Evolutionary conservation across 805 yeast genomes (phyloP).

Genomic region (Lipomyces anomalus): DNA sequence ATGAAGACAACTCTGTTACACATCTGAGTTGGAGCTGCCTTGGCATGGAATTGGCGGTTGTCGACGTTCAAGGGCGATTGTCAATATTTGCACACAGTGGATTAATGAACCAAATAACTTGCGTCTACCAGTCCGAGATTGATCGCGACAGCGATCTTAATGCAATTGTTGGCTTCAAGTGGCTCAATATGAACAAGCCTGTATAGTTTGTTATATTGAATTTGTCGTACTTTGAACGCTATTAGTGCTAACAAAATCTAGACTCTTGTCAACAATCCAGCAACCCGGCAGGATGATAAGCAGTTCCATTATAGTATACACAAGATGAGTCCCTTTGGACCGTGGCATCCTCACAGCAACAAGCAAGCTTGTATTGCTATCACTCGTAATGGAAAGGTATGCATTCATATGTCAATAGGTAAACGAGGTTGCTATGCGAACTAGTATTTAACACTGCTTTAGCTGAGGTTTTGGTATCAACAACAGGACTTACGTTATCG

Average conservation of each 20-base stretch:
- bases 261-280: constrained; percentile 17
- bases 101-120: constrained; percentile 28
- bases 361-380: constrained; percentile 68
- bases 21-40: constrained; percentile 67
- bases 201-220: constrained; percentile 37
- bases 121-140: constrained; percentile 22
- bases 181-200: constrained; percentile 72
- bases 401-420: neutral
- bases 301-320: constrained; percentile 51
- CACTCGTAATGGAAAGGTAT: constrained; percentile 51
- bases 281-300: constrained; percentile 19
- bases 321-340: constrained; percentile 55
- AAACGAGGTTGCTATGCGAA: neutral
- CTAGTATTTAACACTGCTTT: neutral
- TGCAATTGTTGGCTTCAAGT: constrained; percentile 49
- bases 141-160: constrained; percentile 20
- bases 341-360: constrained; percentile 59
- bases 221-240: constrained; percentile 49
- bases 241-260: constrained; percentile 4
- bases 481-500: constrained; percentile 20
- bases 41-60: constrained; percentile 75
- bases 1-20: constrained; percentile 19
- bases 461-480: constrained; percentile 54
- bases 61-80: constrained; percentile 66
- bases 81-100: constrained; percentile 41